Conservation (phyloP, 73 alveolate species). For the Symbiodinium pilosum region DNA sequence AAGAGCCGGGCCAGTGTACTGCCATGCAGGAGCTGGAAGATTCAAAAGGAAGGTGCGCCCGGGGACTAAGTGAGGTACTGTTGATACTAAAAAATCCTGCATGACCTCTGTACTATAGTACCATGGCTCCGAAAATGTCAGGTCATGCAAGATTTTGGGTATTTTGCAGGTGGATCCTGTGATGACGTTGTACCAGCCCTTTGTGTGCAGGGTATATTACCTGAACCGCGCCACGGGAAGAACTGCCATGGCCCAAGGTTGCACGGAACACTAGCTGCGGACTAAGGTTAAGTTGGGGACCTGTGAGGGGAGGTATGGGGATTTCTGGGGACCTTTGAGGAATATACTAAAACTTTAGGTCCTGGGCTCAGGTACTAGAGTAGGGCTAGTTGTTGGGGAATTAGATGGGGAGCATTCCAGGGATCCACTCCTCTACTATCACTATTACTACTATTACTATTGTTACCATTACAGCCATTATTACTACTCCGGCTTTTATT, state of each 20-base stretch:
- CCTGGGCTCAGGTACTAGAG: too few species aligned
- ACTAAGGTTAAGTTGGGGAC: not conserved
- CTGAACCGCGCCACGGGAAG: conserved; percentile 51
- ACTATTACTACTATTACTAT: not conserved
- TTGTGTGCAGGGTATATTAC: conserved; percentile 36
- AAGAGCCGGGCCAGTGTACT: not conserved
- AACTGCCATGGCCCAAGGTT: not conserved
- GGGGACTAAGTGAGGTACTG: not conserved
- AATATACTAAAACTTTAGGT: too few species aligned
- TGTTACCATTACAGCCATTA: too few species aligned
- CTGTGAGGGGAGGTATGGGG: not conserved
- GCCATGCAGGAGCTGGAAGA: not conserved
- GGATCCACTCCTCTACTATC: too few species aligned
- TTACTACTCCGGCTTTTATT: too few species aligned
- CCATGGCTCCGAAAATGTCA: too few species aligned
- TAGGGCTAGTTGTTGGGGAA: too few species aligned
- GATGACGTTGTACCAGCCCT: not conserved
- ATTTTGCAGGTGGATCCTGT: too few species aligned
- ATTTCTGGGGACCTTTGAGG: not conserved
- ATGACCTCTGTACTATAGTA: too few species aligned
- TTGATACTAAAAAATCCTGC: not conserved
- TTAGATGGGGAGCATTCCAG: too few species aligned
- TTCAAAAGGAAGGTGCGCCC: not conserved
- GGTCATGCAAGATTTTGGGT: too few species aligned
- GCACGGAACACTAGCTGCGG: not conserved